Evolutionary conservation across 805 yeast genomes (phyloP).

Genomic region (Teunomyces funiuensis): DNA sequence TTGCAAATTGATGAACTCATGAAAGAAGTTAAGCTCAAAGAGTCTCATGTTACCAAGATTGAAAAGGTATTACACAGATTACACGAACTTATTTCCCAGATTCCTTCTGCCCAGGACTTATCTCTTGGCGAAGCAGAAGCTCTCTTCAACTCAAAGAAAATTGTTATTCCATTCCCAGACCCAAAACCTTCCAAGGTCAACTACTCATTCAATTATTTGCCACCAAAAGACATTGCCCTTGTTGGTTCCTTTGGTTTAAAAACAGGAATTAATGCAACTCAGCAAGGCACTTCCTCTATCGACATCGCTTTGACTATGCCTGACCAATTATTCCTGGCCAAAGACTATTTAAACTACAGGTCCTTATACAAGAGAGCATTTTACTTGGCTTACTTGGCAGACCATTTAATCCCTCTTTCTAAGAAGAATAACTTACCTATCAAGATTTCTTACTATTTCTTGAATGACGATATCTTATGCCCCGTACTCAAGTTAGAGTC

Average conservation of each 20-base stretch:
- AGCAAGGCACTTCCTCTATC: conserved; percentile 38
- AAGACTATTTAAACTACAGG: conserved; percentile 88
- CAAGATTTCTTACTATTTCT: conserved; percentile 58
- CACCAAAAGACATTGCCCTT: conserved; percentile 74
- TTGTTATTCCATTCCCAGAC: conserved; percentile 82
- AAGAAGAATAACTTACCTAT: conserved; percentile 60
- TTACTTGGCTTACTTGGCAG: conserved; percentile 77
- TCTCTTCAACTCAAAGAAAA: conserved; percentile 49
- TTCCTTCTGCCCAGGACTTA: conserved; percentile 56
- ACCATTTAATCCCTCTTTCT: conserved; percentile 54
- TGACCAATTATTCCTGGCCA: conserved; percentile 65
- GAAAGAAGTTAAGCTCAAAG: conserved; percentile 75
- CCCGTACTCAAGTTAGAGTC: conserved; percentile 72
- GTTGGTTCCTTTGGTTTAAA: conserved; percentile 90
- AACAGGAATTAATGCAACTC: conserved; percentile 52
- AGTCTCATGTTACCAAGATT: conserved; percentile 59
- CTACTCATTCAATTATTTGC: conserved; percentile 64
- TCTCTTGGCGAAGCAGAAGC: conserved; percentile 60
- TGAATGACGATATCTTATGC: conserved; percentile 73
- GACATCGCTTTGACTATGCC: conserved; percentile 90
- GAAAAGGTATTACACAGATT: conserved; percentile 76
- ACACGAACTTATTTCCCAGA: conserved; percentile 62
- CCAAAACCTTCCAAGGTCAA: conserved; percentile 78
- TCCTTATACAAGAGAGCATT: conserved; percentile 88
- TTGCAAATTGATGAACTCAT: conserved; percentile 90